phyloP scores from a whole-genome alignment of 192 early-diverging fungal genomes.

The Coemansia biformis region DNA sequence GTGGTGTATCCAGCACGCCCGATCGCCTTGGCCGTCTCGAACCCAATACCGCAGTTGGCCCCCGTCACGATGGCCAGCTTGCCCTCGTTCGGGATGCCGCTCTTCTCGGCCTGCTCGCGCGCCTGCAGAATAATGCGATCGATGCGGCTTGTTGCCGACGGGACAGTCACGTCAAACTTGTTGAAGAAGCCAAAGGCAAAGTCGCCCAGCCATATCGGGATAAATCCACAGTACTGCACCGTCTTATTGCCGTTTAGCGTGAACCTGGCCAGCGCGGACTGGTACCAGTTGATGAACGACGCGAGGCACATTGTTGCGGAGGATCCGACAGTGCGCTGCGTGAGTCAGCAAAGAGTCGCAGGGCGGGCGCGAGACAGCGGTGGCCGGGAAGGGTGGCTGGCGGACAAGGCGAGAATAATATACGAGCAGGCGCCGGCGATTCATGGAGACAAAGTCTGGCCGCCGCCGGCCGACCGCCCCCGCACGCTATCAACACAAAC shows the following conservation, averaged over 20 bases:
- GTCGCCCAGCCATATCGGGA: conserved; percentile 15
- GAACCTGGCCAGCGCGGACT: conserved; percentile 4
- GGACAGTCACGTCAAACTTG: conserved; percentile 24
- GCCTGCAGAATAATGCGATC: conserved; percentile 24
- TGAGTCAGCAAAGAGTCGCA: not conserved
- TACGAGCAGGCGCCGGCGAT: too few relatives aligned
- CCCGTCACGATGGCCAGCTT: conserved; percentile 49
- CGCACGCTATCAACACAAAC: too few relatives aligned
- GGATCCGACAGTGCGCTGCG: too few relatives aligned
- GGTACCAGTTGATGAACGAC: conserved; percentile 22
- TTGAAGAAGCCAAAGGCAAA: conserved; percentile 19
- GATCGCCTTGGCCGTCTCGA: conserved; percentile 55
- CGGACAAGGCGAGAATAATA: too few relatives aligned
- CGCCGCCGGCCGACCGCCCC: too few relatives aligned
- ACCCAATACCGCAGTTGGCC: conserved; percentile 59
- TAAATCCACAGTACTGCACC: conserved; percentile 6
- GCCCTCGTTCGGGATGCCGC: conserved; percentile 11
- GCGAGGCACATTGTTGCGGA: conserved; percentile 20
- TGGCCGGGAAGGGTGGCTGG: too few relatives aligned
- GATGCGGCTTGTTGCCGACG: conserved; percentile 26
- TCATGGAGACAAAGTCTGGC: too few relatives aligned
- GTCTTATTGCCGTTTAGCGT: not conserved
- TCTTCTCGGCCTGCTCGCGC: conserved; percentile 2
- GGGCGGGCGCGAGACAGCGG: too few relatives aligned
- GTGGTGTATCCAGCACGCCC: conserved; percentile 52